These are phyloP conservation scores for Asparagopsis taxiformis DNA, from an alignment of 31 red algal species.

Conservation along the genomic window DNA sequence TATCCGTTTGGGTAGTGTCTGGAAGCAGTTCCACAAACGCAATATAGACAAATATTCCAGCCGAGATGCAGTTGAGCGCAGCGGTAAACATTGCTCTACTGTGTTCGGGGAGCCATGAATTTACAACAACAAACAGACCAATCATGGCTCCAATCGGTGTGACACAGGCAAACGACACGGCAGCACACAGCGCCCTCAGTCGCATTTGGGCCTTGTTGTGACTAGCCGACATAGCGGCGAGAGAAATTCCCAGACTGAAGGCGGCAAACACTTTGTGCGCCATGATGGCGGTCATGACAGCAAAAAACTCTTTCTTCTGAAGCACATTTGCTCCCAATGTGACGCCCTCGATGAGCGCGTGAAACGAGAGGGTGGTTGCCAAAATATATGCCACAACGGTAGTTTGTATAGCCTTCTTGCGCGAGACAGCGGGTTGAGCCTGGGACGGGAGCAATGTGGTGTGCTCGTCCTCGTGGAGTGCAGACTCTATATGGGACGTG, in stretches of 20 bases:
- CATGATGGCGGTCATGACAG: conserved; percentile 26
- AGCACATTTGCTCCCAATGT: conserved; percentile 27
- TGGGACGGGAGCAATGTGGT: too few species aligned
- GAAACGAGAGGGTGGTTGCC: conserved; percentile 32
- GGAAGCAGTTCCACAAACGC: conserved; percentile 30
- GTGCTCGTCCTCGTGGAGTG: too few species aligned
- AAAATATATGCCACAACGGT: conserved; percentile 12
- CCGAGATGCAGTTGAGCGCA: too few species aligned
- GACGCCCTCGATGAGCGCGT: conserved; percentile 36
- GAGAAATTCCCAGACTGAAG: conserved; percentile 19
- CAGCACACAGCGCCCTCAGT: conserved; percentile 1
- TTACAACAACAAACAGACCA: conserved; percentile 4
- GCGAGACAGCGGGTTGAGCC: neutral
- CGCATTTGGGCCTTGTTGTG: neutral
- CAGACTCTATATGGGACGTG: too few species aligned
- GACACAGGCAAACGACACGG: conserved; percentile 8
- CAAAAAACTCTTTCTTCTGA: conserved; percentile 9
- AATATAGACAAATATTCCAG: conserved; percentile 45
- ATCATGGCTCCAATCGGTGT: conserved; percentile 35
- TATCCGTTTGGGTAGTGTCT: conserved; percentile 5
- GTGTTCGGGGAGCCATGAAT: too few species aligned
- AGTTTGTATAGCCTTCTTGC: neutral
- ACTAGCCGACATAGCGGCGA: neutral
- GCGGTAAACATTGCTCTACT: too few species aligned
- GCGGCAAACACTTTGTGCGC: conserved; percentile 57